Conservation (phyloP, 2,329 filamentous ascomycete genomes). For the Dactylella cylindrospora region DNA sequence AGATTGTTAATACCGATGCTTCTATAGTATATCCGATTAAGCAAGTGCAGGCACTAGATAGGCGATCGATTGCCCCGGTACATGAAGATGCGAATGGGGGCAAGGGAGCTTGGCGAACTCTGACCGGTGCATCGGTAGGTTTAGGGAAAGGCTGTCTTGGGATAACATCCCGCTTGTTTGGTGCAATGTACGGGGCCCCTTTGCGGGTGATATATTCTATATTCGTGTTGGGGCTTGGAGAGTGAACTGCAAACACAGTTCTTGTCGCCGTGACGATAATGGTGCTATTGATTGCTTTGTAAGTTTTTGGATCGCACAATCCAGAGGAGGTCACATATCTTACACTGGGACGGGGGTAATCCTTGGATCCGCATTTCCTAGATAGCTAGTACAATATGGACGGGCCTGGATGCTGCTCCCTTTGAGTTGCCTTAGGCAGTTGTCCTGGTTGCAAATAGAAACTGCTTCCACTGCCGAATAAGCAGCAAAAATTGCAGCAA, state of each 20-base stretch:
- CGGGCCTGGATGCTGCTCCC: conserved; percentile 2
- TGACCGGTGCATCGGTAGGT: conserved; percentile 11
- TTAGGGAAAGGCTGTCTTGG: conserved; percentile 6
- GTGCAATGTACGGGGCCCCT: conserved; percentile 37
- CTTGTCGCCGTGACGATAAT: conserved; percentile 29
- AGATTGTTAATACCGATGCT: conserved; percentile 22
- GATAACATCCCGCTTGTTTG: conserved; percentile 28
- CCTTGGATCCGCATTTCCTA: conserved; percentile 9
- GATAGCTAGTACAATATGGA: conserved; percentile 34
- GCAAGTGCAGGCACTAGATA: conserved; percentile 45
- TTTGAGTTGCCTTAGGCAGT: conserved; percentile 33
- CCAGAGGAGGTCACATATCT: background rate
- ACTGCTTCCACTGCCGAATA: conserved; percentile 4
- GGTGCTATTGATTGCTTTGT: conserved; percentile 8
- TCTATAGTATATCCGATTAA: conserved; percentile 27
- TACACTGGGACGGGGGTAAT: conserved; percentile 26
- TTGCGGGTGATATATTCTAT: conserved; percentile 39
- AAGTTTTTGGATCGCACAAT: background rate
- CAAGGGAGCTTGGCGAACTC: conserved; percentile 17
- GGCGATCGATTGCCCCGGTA: conserved; percentile 14
- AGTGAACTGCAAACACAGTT: conserved; percentile 35
- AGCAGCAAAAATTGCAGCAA: too few relatives aligned
- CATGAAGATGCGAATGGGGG: conserved; percentile 35
- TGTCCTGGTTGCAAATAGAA: conserved; percentile 33
- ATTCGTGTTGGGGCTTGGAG: background rate